phyloP scores from a whole-genome alignment of 2,329 filamentous ascomycete species.

The Scedosporium boydii region DNA sequence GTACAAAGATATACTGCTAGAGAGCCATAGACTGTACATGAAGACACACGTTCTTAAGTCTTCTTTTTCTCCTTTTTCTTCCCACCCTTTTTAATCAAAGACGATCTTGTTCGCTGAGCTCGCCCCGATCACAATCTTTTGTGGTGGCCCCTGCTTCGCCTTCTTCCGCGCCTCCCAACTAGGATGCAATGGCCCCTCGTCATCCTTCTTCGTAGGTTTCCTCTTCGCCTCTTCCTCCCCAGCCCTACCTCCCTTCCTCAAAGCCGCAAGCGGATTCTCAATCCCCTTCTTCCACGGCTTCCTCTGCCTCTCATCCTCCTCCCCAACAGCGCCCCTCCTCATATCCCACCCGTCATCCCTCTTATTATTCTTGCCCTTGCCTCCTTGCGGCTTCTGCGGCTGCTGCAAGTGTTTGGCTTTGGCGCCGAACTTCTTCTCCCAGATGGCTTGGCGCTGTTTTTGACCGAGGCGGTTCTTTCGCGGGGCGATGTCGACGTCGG shows the following conservation, averaged over 20 bases:
- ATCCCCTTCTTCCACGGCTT: slow-evolving; percentile 47
- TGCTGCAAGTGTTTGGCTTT: slow-evolving; percentile 56
- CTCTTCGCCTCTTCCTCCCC: slow-evolving; percentile 28
- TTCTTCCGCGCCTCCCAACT: slow-evolving; percentile 57
- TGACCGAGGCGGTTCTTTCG: slow-evolving; percentile 65
- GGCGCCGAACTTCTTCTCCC: slow-evolving; percentile 69
- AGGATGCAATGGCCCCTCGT: slow-evolving; percentile 49
- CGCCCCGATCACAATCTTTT: slow-evolving; percentile 39
- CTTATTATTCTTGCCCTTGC: slow-evolving; percentile 14
- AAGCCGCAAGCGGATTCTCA: slow-evolving; percentile 21
- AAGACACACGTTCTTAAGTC: slow-evolving; percentile 1
- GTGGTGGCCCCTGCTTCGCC: slow-evolving; percentile 44
- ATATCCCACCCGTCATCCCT: slow-evolving; percentile 49
- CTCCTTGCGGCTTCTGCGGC: slow-evolving; percentile 20
- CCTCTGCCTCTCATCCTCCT: slow-evolving; percentile 21
- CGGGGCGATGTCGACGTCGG: slow-evolving; percentile 53
- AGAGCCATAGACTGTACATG: neutral
- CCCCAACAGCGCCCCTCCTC: slow-evolving; percentile 43
- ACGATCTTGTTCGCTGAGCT: slow-evolving; percentile 34
- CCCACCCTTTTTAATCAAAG: slow-evolving; percentile 31
- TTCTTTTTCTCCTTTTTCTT: neutral
- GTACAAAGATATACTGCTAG: neutral
- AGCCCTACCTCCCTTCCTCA: slow-evolving; percentile 5
- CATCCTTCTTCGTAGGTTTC: slow-evolving; percentile 28
- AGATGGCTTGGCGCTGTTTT: slow-evolving; percentile 66